These are phyloP conservation scores for Lasiodiplodia hormozganensis DNA, from an alignment of 2,329 filamentous ascomycete genomes.

Conservation along the genomic window DNA sequence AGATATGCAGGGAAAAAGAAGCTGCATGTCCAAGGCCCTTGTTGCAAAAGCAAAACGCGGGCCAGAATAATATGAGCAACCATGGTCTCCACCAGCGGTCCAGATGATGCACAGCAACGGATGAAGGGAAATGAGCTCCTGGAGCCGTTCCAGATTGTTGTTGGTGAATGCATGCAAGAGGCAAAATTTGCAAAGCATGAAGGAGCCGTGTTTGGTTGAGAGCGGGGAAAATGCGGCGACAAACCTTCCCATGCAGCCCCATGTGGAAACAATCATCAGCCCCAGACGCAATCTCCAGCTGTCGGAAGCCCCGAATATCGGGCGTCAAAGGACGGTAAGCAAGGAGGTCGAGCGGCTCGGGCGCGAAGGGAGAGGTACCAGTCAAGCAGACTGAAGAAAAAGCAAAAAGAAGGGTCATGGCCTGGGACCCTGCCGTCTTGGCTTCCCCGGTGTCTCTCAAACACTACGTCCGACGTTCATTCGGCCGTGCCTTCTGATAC, in stretches of 20 bases:
- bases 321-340: neutral
- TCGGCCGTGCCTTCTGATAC: neutral
- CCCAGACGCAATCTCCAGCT: neutral
- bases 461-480: neutral
- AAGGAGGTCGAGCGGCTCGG: neutral
- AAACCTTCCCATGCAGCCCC: neutral
- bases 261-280: neutral
- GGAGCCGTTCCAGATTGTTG: neutral
- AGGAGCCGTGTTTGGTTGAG: neutral
- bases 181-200: neutral
- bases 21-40: neutral
- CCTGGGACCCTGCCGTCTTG: neutral
- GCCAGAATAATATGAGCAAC: neutral
- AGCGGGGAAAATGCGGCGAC: neutral
- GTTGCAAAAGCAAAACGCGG: neutral
- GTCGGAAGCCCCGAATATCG: neutral
- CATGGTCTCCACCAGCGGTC: neutral
- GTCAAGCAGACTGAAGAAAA: neutral
- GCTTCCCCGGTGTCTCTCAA: neutral
- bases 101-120: neutral
- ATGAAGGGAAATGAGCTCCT: neutral
- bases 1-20: neutral
- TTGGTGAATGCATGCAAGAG: neutral
- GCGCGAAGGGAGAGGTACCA: neutral
- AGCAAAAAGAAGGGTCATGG: neutral